These are phyloP conservation scores for Tremellales sp. DNA, from an alignment of 1,284 basidiomycete genomes.

Conservation along the genomic window DNA sequence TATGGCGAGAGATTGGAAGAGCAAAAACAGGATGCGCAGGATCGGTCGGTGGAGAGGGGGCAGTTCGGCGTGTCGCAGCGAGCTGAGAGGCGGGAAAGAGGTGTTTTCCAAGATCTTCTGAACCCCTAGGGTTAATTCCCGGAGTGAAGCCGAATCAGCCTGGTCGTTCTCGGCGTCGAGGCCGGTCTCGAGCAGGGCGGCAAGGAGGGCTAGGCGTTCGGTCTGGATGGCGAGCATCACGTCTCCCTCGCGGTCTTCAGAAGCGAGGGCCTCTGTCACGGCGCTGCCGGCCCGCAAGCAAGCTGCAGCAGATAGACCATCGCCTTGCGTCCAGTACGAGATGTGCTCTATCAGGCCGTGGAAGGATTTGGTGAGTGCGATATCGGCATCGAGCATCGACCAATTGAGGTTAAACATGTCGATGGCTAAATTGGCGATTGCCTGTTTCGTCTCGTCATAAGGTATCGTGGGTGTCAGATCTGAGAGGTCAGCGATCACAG, in stretches of 20 bases:
- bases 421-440: constrained; percentile 45
- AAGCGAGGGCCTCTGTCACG: constrained; percentile 63
- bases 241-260: constrained; percentile 69
- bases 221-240: constrained; percentile 80
- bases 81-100: constrained; percentile 67
- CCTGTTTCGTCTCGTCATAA: constrained; percentile 43
- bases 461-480: constrained; percentile 22
- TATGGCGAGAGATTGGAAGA: constrained; percentile 51
- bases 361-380: constrained; percentile 72
- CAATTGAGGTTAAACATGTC: constrained; percentile 56
- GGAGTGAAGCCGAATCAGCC: constrained; percentile 10
- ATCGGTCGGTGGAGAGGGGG: constrained; percentile 74
- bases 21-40: constrained; percentile 74
- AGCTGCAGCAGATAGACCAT: constrained; percentile 55
- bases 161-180: constrained; percentile 58
- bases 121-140: constrained; percentile 58
- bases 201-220: constrained; percentile 66
- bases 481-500: constrained; percentile 25
- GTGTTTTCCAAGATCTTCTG: constrained; percentile 67
- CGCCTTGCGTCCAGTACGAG: constrained; percentile 61
- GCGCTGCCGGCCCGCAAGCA: constrained; percentile 61
- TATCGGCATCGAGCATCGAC: constrained; percentile 75
- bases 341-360: constrained; percentile 64
- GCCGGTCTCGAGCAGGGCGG: constrained; percentile 68
- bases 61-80: constrained; percentile 63